These are phyloP conservation scores for Sclerotinia sclerotiorum DNA, from an alignment of 2,329 filamentous ascomycete genomes.

Conservation along the genomic window DNA sequence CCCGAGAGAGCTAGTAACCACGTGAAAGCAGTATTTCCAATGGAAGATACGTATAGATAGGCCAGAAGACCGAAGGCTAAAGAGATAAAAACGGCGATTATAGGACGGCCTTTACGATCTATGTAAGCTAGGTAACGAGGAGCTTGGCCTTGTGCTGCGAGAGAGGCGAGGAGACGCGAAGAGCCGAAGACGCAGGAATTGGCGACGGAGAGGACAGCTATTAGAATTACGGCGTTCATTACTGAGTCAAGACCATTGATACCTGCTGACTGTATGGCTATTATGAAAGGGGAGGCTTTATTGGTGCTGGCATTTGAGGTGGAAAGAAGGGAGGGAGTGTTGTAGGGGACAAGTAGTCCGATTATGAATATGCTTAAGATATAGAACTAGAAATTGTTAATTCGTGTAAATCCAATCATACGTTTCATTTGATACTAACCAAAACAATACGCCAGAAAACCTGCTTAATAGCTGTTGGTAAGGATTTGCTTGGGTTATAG, in stretches of 20 bases:
- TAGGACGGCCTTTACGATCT: slow-evolving; percentile 76
- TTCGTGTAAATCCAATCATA: slow-evolving; percentile 20
- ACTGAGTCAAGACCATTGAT: slow-evolving; percentile 79
- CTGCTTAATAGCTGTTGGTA: slow-evolving; percentile 87
- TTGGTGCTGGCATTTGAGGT: slow-evolving; percentile 58
- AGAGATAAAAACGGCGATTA: slow-evolving; percentile 68
- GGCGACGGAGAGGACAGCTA: slow-evolving; percentile 85
- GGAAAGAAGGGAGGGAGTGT: slow-evolving; percentile 61
- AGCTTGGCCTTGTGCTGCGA: slow-evolving; percentile 85
- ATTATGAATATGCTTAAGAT: slow-evolving; percentile 78
- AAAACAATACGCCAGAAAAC: slow-evolving; percentile 95
- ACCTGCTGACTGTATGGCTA: slow-evolving; percentile 82
- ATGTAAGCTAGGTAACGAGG: slow-evolving; percentile 76
- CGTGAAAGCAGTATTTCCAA: slow-evolving; percentile 61
- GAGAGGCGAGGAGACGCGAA: slow-evolving; percentile 82
- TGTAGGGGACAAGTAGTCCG: slow-evolving; percentile 77
- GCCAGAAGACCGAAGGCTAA: slow-evolving; percentile 69
- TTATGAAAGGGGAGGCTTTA: slow-evolving; percentile 86
- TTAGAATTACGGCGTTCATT: slow-evolving; percentile 91
- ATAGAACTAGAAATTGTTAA: slow-evolving; percentile 65
- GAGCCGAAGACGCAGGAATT: slow-evolving; percentile 92
- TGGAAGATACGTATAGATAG: slow-evolving; percentile 67
- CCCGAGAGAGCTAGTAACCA: slow-evolving; percentile 79
- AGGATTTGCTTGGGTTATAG: slow-evolving; percentile 73
- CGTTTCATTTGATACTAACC: slow-evolving; percentile 57